These are phyloP conservation scores for Glycine latifolia DNA, from an alignment of 306 rosid genomes.

Conservation along the genomic window DNA sequence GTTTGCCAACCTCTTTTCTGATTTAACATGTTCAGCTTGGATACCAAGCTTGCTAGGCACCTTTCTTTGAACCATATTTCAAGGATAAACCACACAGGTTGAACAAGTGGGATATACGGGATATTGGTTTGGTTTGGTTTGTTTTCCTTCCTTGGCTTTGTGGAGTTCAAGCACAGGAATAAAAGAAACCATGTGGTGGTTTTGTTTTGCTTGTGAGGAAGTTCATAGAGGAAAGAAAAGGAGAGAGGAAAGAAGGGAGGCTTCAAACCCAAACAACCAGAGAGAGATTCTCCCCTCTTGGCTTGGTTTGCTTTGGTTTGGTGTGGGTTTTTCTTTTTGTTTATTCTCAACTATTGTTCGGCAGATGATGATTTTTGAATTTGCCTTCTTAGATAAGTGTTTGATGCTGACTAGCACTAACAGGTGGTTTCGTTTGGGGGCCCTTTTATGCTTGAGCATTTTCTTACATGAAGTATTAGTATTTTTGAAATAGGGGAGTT, in stretches of 20 bases:
- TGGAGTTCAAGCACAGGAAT: constrained; percentile 55
- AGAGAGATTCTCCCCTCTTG: constrained; percentile 58
- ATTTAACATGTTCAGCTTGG: constrained; percentile 69
- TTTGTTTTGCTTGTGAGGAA: constrained; percentile 38
- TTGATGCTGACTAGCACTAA: constrained; percentile 67
- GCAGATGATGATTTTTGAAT: constrained; percentile 59
- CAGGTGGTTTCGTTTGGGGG: constrained; percentile 46
- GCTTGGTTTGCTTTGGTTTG: constrained; percentile 40
- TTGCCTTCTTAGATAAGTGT: constrained; percentile 46
- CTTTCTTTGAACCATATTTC: constrained; percentile 87
- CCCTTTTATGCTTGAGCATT: constrained; percentile 36
- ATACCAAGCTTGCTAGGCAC: constrained; percentile 66
- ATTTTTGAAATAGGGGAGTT: constrained; percentile 33
- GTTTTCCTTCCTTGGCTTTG: constrained; percentile 52
- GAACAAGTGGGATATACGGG: constrained; percentile 17
- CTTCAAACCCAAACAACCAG: constrained; percentile 64
- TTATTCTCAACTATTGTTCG: constrained; percentile 44
- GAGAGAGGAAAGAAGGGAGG: constrained; percentile 38
- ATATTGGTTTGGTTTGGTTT: constrained; percentile 29
- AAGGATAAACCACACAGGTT: constrained; percentile 42
- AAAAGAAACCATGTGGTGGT: constrained; percentile 46
- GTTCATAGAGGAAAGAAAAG: constrained; percentile 33
- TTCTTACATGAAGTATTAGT: constrained; percentile 44
- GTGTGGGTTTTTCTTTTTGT: constrained; percentile 50
- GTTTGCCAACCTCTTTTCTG: constrained; percentile 60